These are phyloP conservation scores for Clavariopsis aquatica DNA, from an alignment of 495 filamentous ascomycete species.

Conservation along the genomic window DNA sequence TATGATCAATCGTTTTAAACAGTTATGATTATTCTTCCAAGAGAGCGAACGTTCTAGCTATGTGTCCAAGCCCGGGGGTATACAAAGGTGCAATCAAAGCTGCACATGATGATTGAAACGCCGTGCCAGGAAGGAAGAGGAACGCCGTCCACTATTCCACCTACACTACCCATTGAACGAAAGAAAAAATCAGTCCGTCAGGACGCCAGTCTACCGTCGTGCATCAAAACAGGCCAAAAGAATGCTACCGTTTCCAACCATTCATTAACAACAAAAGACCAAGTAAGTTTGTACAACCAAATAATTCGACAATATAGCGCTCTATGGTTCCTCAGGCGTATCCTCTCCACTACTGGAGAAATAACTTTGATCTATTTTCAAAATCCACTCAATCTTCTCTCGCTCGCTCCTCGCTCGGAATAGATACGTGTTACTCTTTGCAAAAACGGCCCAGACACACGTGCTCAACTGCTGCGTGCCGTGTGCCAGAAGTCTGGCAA, in stretches of 20 bases:
- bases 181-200: not conserved
- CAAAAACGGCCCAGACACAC: constrained; percentile 91
- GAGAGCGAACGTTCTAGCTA: not conserved
- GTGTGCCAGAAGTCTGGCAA: constrained; percentile 70
- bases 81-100: not conserved
- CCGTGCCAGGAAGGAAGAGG: not conserved
- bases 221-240: not conserved
- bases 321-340: not conserved
- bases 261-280: too few relatives aligned
- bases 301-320: not conserved
- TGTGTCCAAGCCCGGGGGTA: not conserved
- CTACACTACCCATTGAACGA: not conserved
- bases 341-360: constrained; percentile 43
- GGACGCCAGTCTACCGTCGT: not conserved
- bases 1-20: not conserved
- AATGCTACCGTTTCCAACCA: too few relatives aligned
- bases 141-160: not conserved
- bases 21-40: not conserved
- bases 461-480: constrained; percentile 45
- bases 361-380: constrained; percentile 68
- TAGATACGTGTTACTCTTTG: constrained; percentile 87
- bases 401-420: constrained; percentile 84
- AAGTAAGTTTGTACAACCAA: too few relatives aligned
- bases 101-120: not conserved
- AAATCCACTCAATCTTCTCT: constrained; percentile 94